phyloP scores from a whole-genome alignment of 441 rosid species.

The Populus hybrid region DNA sequence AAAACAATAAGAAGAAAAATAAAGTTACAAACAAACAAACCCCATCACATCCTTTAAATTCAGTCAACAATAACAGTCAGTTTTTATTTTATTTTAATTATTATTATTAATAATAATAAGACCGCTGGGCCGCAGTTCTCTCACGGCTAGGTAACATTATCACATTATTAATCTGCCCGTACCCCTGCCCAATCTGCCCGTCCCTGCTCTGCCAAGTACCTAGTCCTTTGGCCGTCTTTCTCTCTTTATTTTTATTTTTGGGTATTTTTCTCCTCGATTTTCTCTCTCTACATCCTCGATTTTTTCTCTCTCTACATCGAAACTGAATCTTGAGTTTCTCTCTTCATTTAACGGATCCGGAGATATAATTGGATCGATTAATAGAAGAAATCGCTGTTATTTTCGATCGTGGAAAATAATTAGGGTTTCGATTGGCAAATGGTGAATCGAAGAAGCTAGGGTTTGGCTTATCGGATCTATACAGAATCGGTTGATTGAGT shows the following conservation, averaged over 20 bases:
- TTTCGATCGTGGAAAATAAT: neutral
- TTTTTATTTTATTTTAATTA: too few species aligned
- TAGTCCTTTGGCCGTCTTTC: conserved; percentile 30
- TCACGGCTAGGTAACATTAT: conserved; percentile 22
- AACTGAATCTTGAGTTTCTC: conserved; percentile 3
- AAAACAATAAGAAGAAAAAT: too few species aligned
- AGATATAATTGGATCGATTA: conserved; percentile 12
- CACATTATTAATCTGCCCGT: conserved; percentile 21
- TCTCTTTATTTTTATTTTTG: conserved; percentile 10
- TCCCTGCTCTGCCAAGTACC: conserved; percentile 31
- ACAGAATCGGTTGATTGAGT: conserved; percentile 5
- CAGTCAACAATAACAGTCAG: neutral
- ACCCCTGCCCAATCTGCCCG: conserved; percentile 41
- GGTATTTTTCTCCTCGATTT: conserved; percentile 8
- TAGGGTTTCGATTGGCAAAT: conserved; percentile 14
- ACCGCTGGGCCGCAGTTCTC: neutral
- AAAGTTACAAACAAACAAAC: neutral
- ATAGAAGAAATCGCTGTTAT: neutral
- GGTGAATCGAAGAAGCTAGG: conserved; percentile 16
- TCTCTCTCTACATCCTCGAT: neutral
- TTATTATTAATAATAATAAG: neutral
- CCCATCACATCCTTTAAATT: neutral
- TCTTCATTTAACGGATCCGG: neutral
- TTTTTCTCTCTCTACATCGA: conserved; percentile 22
- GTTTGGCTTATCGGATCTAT: conserved; percentile 3